These are phyloP conservation scores for Cladosporium sp. DNA, from an alignment of 2,329 filamentous ascomycete genomes.

Conservation along the genomic window DNA sequence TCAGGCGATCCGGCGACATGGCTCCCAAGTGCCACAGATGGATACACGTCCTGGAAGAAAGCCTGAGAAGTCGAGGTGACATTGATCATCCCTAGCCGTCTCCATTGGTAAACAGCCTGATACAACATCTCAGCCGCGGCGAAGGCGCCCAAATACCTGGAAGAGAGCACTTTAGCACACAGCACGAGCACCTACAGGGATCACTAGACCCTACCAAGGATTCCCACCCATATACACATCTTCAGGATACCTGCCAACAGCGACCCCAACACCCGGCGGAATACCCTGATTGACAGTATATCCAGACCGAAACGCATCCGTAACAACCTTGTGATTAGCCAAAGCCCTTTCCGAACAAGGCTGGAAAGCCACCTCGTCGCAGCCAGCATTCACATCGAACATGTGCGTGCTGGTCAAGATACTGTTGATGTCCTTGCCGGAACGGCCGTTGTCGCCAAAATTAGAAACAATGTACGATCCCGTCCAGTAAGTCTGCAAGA, in stretches of 20 bases:
- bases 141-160: conserved; percentile 60
- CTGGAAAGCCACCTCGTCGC: conserved; percentile 69
- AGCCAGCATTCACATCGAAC: conserved; percentile 60
- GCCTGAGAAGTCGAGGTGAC: conserved; percentile 60
- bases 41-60: conserved; percentile 66
- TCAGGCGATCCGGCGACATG: conserved; percentile 47
- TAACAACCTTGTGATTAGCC: conserved; percentile 69
- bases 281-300: conserved; percentile 67
- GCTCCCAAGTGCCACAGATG: conserved; percentile 55
- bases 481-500: conserved; percentile 70
- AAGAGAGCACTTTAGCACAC: background rate
- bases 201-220: conserved; percentile 53
- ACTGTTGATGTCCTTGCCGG: conserved; percentile 67
- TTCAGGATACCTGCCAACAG: conserved; percentile 40
- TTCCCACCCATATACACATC: conserved; percentile 74
- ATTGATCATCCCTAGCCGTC: conserved; percentile 55
- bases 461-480: conserved; percentile 63
- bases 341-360: conserved; percentile 60
- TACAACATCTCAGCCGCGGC: conserved; percentile 78
- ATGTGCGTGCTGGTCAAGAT: conserved; percentile 52
- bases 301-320: conserved; percentile 67
- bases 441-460: conserved; percentile 54
- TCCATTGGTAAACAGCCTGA: conserved; percentile 68
- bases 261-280: conserved; percentile 51
- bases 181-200: background rate